phyloP scores from a whole-genome alignment of 169 alveolate genomes.

The Babesia gibsoni region DNA sequence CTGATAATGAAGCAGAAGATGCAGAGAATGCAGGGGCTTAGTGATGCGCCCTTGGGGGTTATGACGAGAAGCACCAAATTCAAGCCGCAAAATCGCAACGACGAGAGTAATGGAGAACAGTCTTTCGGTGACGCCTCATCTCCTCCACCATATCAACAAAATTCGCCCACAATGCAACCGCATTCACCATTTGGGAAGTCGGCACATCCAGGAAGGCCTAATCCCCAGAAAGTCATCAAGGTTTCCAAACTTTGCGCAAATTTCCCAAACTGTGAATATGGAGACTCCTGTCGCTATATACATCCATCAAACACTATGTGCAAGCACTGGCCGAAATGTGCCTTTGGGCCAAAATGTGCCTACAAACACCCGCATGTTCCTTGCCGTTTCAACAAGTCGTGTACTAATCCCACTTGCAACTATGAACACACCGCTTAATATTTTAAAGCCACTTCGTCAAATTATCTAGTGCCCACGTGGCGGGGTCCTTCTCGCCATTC shows the following conservation, averaged over 20 bases:
- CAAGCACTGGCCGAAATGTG: slow-evolving; percentile 61
- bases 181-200: background rate
- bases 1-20: slow-evolving; percentile 56
- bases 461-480: slow-evolving; percentile 11
- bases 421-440: slow-evolving; percentile 16
- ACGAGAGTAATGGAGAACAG: too few species aligned
- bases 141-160: too few species aligned
- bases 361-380: slow-evolving; percentile 58
- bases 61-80: slow-evolving; percentile 49
- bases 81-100: background rate
- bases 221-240: background rate
- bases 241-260: slow-evolving; percentile 50
- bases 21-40: slow-evolving; percentile 39
- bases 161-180: too few species aligned
- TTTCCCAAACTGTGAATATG: slow-evolving; percentile 52
- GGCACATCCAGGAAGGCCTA: background rate
- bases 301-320: slow-evolving; percentile 43
- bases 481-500: background rate
- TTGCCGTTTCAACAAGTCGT: slow-evolving; percentile 10
- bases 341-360: slow-evolving; percentile 63
- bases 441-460: slow-evolving; percentile 40
- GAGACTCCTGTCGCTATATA: slow-evolving; percentile 54
- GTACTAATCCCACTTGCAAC: slow-evolving; percentile 19
- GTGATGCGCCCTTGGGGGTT: slow-evolving; percentile 40
- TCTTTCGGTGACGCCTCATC: too few species aligned